Evolutionary conservation across 306 rosid species (phyloP), one percentile per base, ranked within the genome.

Genomic region (Rosa lucieae): DNA sequence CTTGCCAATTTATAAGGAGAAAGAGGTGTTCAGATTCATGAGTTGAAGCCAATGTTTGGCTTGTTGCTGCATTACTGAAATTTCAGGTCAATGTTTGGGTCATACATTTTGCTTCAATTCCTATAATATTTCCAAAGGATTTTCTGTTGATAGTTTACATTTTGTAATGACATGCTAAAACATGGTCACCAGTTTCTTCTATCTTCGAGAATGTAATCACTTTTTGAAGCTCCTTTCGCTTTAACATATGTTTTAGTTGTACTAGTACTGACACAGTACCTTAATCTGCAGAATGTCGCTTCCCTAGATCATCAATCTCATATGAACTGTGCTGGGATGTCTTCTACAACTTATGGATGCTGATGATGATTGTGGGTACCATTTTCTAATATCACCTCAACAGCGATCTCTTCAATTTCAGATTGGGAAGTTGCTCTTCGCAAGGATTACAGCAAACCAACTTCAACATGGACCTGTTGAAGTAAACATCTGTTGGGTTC

Each of bases 311-410:
- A 14, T 20, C 0, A 59, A 81, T 70, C 82, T 77, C 3, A 18
- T 35, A 67, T 78, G 86, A 79, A 73, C 37, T 23, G 67, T 46
- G 53, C 74, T 59, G 83, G 80, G 81, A 69, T 85, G 72, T 85
- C 80, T 85, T 77, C 72, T 79, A 77, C 48, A 55, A 62, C 37
- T 32, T 53, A 52, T 73, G 77, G 88, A 76, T 15, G 55, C 52
- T 21, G 75, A 74, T 40, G 49, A 59, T 69, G 83, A 26, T 49
- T 52, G 74, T 78, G 74, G 74, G 47, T 80, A 86, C 78, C 63
- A 49, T 66, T 74, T 67, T 44, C 2, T 44, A 8, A 32, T 32
- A 32, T 32, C 37, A 32, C 3, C 37, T 32, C 37, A 32, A 32
- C 37, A 18, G 66, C 47, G 55, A 44, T 44, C 10, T 1, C 72